Percentiles rank a stretch among this genome's conserved stretches.
phyloP scores from a whole-genome alignment of 768 basidiomycete species.

The Auricularia sp. region DNA sequence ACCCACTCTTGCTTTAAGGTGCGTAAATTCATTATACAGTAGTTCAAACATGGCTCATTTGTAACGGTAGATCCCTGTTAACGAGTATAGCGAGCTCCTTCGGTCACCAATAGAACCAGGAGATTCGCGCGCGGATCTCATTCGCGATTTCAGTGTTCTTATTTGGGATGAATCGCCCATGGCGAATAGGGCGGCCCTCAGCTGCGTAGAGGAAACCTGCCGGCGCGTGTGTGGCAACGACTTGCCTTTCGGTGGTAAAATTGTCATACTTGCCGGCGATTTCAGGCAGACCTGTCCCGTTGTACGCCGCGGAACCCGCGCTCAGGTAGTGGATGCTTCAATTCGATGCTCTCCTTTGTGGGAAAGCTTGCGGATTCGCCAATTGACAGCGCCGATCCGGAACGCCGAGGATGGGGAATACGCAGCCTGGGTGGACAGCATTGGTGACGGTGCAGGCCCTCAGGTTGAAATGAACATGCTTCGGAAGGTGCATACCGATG shows the following conservation, averaged over 20 bases:
- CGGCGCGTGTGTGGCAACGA: constrained; percentile 19
- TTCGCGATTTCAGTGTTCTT: constrained; percentile 19
- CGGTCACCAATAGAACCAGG: constrained; percentile 21
- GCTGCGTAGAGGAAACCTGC: constrained; percentile 27
- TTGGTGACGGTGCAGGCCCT: constrained; percentile 27
- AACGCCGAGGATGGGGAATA: no score
- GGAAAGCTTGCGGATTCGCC: no score
- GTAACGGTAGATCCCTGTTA: constrained; percentile 23
- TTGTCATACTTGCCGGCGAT: constrained; percentile 28
- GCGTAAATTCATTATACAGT: no score
- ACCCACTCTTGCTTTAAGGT: no score
- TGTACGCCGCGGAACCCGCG: constrained; percentile 19
- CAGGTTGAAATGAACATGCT: constrained; percentile 18
- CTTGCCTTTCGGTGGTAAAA: constrained; percentile 29
- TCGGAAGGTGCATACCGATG: constrained; percentile 5
- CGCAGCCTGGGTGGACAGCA: constrained; percentile 24
- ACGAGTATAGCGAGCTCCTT: constrained; percentile 23
- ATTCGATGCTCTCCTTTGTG: constrained; percentile 15
- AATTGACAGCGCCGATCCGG: no score
- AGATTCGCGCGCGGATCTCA: constrained; percentile 24
- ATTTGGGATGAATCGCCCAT: constrained; percentile 18
- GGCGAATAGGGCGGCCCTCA: constrained; percentile 26
- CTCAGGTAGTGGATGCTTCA: constrained; percentile 5
- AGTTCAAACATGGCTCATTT: constrained; percentile 11
- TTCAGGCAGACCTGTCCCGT: constrained; percentile 35